Conservation (phyloP, 1,284 basidiomycete species). For the Hemileia vastatrix region DNA sequence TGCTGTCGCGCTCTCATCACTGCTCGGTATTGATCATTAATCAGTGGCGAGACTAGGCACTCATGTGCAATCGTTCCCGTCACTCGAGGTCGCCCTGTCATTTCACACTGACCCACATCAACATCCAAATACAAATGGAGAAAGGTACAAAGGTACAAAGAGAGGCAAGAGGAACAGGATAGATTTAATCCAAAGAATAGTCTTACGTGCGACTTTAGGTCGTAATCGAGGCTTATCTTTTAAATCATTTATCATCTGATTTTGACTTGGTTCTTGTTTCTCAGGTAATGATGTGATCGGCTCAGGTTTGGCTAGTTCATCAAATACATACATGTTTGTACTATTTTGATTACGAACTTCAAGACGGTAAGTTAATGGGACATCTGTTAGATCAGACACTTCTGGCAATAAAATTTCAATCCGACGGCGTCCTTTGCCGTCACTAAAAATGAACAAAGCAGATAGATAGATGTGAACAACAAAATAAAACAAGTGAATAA, state of each 20-base stretch:
- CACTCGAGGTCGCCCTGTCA: slow-evolving; percentile 30
- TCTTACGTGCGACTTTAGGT: slow-evolving; percentile 29
- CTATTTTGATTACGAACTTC: slow-evolving; percentile 15
- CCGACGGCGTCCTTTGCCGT: background rate
- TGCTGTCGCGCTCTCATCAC: slow-evolving; percentile 46
- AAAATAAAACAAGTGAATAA: background rate
- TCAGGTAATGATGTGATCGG: slow-evolving; percentile 25
- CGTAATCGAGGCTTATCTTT: slow-evolving; percentile 18
- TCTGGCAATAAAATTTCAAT: slow-evolving; percentile 14
- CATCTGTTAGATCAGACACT: background rate
- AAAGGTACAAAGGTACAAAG: background rate
- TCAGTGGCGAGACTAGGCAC: slow-evolving; percentile 38
- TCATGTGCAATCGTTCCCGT: slow-evolving; percentile 43
- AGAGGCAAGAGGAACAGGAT: background rate
- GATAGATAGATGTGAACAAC: background rate
- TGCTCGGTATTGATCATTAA: slow-evolving; percentile 47
- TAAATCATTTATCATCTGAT: slow-evolving; percentile 18
- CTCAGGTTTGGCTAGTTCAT: slow-evolving; percentile 36
- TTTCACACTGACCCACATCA: background rate
- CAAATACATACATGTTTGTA: slow-evolving; percentile 36
- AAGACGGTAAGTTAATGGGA: slow-evolving; percentile 6
- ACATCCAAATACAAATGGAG: background rate
- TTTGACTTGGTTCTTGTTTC: slow-evolving; percentile 8
- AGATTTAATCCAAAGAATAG: background rate
- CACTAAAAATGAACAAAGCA: background rate